Evolutionary conservation across 768 basidiomycete species (phyloP).

Genomic region (Trametes elegans): DNA sequence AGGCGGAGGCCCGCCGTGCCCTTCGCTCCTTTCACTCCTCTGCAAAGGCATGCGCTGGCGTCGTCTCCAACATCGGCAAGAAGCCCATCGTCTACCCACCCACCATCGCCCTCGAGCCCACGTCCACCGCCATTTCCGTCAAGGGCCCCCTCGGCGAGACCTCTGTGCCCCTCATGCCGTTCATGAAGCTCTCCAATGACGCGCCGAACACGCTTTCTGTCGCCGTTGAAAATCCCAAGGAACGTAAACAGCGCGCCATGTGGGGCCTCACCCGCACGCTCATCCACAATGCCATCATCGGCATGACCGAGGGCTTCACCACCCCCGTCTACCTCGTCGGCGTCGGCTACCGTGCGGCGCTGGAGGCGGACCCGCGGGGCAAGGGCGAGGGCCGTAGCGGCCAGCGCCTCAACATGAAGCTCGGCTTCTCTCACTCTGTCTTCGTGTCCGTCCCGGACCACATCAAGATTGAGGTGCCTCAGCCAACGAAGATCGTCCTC

Average conservation of each 20-base stretch:
- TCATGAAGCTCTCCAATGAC: conserved; percentile 40
- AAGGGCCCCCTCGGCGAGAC: conserved; percentile 55
- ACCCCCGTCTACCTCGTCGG: conserved; percentile 88
- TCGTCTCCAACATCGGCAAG: conserved; percentile 48
- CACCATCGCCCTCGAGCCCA: conserved; percentile 41
- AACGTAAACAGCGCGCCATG: conserved; percentile 80
- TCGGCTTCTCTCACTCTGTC: conserved; percentile 90
- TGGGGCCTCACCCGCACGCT: conserved; percentile 96
- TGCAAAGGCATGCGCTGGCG: conserved; percentile 27
- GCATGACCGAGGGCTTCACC: conserved; percentile 86
- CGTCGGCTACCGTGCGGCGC: conserved; percentile 86
- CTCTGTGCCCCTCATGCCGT: conserved; percentile 45
- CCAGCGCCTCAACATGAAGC: conserved; percentile 81
- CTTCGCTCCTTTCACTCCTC: conserved; percentile 50
- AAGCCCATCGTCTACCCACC: conserved; percentile 51
- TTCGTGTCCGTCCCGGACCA: conserved; percentile 77
- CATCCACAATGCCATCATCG: conserved; percentile 84
- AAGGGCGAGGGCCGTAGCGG: conserved; percentile 55
- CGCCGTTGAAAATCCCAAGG: conserved; percentile 53
- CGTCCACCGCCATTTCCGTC: conserved; percentile 45
- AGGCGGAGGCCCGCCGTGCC: conserved; percentile 20
- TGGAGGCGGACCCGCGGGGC: conserved; percentile 77
- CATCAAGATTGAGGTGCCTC: conserved; percentile 78
- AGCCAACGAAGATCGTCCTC: conserved; percentile 80
- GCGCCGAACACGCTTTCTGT: conserved; percentile 36